Base-by-base conservation (phyloP, 352 stramenopile species). In the Phytophthora sp. region DNA sequence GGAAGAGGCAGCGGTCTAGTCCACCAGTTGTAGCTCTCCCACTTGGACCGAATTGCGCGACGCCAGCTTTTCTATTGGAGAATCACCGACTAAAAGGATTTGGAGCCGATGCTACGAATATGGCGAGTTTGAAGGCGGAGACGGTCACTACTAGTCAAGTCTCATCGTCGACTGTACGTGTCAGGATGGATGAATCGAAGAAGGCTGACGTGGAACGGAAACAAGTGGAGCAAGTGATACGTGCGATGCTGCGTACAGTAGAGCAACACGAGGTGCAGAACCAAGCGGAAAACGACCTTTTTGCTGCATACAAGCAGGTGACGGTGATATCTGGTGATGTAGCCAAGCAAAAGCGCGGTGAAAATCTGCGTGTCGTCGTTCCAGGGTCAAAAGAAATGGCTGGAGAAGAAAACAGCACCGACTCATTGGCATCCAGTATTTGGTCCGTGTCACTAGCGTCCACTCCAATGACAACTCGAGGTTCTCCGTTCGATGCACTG, bases 1-100 rank as follows among this genome's bases (percentile, higher is more conserved):
- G 84, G 5, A 93, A 93, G 44, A 73, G 84, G 2, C 84, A 91
- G 52, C 77, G 84, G 4, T 88, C 84, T 13, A 90, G 80, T 49
- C 80, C 82, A 1, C 76, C 73, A 0, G 49, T 62, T 57, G 47
- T 36, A 35, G 45, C 61, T 18, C 38, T 69, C 3, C 52, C 66
- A 30, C 21, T 66, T 27, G 54, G 31, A 4, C 20, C 38, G 11
- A 70, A 38, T 62, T 38, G 57, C 30, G 50, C 61, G 26, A 57
- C 57, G 15, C 42, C 62, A 44, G 24, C 42, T 2, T 53, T 66
- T 55, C 23, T 67, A 44, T 38, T 70, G 44, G 53, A 73, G 16
- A 65, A 52, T 23, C 26, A 36, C 26, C 51, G n/a, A 54, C 45
- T 70, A n/a, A 41, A 68, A 33, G 30, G 36, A 31, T 58, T 66